phyloP scores from a whole-genome alignment of 2,329 filamentous ascomycete genomes.

The Aspergillus tanneri region DNA sequence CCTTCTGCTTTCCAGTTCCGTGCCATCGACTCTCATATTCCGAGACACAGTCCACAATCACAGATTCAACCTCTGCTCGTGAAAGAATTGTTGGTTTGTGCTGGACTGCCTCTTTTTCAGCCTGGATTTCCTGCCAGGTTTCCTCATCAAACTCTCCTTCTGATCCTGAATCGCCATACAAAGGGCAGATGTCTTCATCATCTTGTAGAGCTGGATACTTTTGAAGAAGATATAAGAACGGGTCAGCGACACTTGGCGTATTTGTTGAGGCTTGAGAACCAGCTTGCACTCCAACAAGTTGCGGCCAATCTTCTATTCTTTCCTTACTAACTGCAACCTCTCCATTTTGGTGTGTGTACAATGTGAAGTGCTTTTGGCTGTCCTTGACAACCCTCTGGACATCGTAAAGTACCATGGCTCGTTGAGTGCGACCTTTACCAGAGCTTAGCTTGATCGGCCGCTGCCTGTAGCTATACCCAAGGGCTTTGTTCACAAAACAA shows the following conservation, averaged over 20 bases:
- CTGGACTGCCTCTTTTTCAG: conserved; percentile 41
- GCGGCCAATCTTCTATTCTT: conserved; percentile 29
- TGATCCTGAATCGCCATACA: conserved; percentile 57
- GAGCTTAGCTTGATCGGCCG: conserved; percentile 22
- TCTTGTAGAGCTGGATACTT: conserved; percentile 45
- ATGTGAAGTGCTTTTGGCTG: conserved; percentile 27
- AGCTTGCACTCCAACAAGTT: conserved; percentile 16
- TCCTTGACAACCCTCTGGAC: conserved; percentile 9
- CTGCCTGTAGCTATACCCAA: conserved; percentile 30
- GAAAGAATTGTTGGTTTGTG: conserved; percentile 38
- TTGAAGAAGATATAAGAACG: conserved; percentile 39
- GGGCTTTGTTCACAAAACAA: conserved; percentile 31
- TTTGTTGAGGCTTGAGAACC: background rate
- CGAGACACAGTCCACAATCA: conserved; percentile 57
- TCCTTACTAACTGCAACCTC: conserved; percentile 29
- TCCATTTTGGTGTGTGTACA: conserved; percentile 28
- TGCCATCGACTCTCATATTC: conserved; percentile 57
- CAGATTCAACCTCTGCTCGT: conserved; percentile 48
- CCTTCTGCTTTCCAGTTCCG: conserved; percentile 56
- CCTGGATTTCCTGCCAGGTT: conserved; percentile 62
- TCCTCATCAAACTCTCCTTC: conserved; percentile 58
- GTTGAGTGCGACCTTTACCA: conserved; percentile 18
- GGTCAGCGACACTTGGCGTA: conserved; percentile 14
- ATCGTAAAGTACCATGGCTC: conserved; percentile 32
- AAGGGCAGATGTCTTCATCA: conserved; percentile 48